Percentiles rank a stretch among this genome's conserved stretches.
Conservation (phyloP, 139 green algal species). For the Tetradesmus obliquus region DNA sequence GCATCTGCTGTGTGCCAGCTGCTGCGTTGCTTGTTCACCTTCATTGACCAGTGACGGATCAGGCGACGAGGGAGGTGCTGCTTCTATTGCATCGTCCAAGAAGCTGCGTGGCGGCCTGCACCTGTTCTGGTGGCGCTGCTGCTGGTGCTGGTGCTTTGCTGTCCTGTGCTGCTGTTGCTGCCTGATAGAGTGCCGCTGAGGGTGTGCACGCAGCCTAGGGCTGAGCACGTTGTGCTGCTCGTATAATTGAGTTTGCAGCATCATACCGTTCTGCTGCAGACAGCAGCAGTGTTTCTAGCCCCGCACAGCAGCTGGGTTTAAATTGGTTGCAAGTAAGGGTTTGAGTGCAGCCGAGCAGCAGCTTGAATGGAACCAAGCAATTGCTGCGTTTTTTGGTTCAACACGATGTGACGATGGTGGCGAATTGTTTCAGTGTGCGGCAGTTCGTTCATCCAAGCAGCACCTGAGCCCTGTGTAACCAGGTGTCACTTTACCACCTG, state of each 20-base stretch:
- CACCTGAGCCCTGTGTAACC: neutral
- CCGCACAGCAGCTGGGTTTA: neutral
- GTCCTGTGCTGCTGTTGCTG: neutral
- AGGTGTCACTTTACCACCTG: neutral
- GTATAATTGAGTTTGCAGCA: neutral
- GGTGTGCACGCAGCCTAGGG: too few relatives aligned
- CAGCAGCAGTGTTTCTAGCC: neutral
- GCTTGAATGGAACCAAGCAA: too few relatives aligned
- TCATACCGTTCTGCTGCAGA: neutral
- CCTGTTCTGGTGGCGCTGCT: neutral
- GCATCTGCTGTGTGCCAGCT: neutral
- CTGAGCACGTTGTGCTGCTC: neutral
- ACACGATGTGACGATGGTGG: too few relatives aligned
- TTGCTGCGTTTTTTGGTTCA: too few relatives aligned
- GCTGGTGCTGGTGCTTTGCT: neutral
- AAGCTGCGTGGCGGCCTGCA: neutral
- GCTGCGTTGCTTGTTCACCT: constrained; percentile 4
- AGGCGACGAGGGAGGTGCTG: constrained; percentile 49
- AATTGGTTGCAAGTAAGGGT: neutral
- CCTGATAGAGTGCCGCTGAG: neutral
- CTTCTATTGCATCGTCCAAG: constrained; percentile 57
- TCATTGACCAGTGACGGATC: constrained; percentile 65
- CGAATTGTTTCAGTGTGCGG: too few relatives aligned
- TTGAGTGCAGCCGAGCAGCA: neutral
- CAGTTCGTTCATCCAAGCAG: neutral